Evolutionary conservation across 202 grass and related monocot genomes (phyloP).

Genomic region (Brachypodium distachyon): DNA sequence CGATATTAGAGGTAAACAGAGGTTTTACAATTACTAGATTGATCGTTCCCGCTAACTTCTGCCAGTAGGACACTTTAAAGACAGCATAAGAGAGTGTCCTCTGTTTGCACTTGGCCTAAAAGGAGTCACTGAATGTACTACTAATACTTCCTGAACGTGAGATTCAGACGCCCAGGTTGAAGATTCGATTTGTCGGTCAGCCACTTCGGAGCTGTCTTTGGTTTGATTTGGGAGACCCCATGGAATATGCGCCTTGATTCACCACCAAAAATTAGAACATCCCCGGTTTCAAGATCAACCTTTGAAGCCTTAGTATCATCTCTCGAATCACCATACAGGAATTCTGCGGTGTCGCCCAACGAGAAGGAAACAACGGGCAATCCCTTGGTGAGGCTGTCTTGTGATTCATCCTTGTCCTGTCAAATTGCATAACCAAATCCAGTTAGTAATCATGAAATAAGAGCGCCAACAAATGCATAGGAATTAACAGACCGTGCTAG

Average conservation of each 20-base stretch:
- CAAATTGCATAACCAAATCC: background rate
- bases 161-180: conserved; percentile 45
- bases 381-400: conserved; percentile 18
- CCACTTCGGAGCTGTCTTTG: conserved; percentile 10
- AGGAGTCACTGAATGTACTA: background rate
- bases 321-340: conserved; percentile 37
- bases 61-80: background rate
- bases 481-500: no score
- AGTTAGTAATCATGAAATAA: background rate
- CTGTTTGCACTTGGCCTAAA: background rate
- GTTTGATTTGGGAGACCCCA: conserved; percentile 22
- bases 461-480: no score
- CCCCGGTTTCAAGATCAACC: conserved; percentile 47
- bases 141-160: conserved; percentile 48
- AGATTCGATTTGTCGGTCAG: conserved; percentile 29
- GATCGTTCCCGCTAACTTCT: background rate
- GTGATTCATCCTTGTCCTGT: conserved; percentile 51
- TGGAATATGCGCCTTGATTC: conserved; percentile 41
- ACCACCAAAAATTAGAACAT: conserved; percentile 54
- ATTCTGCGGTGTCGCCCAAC: conserved; percentile 36
- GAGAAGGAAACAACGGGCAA: conserved; percentile 68
- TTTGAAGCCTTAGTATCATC: conserved; percentile 20
- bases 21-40: background rate
- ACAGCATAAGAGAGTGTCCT: background rate
- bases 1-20: background rate